Conservation (phyloP, 1,139 yeast genomes). For the Yamadazyma triangularis region DNA sequence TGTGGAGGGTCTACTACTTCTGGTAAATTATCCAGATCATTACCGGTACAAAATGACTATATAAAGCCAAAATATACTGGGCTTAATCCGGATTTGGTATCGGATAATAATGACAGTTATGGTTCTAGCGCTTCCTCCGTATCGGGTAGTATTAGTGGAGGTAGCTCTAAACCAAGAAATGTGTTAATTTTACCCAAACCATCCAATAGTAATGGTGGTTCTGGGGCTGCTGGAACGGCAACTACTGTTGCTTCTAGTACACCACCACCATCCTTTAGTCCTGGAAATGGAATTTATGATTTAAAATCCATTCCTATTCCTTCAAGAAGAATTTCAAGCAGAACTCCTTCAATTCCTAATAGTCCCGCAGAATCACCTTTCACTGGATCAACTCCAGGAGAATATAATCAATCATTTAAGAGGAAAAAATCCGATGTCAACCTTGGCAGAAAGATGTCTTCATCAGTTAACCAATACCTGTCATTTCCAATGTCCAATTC, state of each 20-base stretch:
- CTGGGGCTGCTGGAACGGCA: neutral
- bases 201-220: slow-evolving; percentile 4
- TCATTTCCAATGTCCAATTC: slow-evolving; percentile 13
- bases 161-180: slow-evolving; percentile 29
- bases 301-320: slow-evolving; percentile 26
- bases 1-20: slow-evolving; percentile 4
- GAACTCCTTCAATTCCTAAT: slow-evolving; percentile 9
- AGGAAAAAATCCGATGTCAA: slow-evolving; percentile 39
- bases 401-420: slow-evolving; percentile 33
- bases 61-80: slow-evolving; percentile 4
- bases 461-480: slow-evolving; percentile 12
- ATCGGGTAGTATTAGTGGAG: slow-evolving; percentile 5
- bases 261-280: too few relatives aligned
- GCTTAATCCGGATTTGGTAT: neutral
- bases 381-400: too few relatives aligned
- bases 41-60: slow-evolving; percentile 8
- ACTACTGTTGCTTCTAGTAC: slow-evolving; percentile 2
- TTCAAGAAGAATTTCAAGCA: slow-evolving; percentile 5
- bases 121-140: slow-evolving; percentile 6
- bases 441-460: slow-evolving; percentile 11
- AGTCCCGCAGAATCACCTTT: slow-evolving; percentile 20
- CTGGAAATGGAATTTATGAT: too few relatives aligned
- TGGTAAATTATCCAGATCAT: slow-evolving; percentile 10
- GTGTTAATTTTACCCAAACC: slow-evolving; percentile 45
- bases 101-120: slow-evolving; percentile 1